Conservation (phyloP, 2,329 filamentous ascomycete species). For the Trichoderma sp. region DNA sequence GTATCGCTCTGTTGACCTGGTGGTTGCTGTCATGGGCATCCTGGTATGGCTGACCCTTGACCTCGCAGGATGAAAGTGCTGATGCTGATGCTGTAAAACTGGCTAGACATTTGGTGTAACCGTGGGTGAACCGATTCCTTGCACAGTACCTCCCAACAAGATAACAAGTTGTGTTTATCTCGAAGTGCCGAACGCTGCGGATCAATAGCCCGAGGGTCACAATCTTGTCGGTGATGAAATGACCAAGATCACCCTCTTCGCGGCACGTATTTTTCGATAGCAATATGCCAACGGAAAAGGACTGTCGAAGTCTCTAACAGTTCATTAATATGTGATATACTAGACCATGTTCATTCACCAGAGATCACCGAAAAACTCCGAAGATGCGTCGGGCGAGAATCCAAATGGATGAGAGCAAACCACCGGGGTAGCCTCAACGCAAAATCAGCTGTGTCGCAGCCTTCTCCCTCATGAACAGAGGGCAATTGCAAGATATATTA, state of each 20-base stretch:
- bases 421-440: neutral
- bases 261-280: neutral
- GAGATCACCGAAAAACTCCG: neutral
- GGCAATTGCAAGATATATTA: neutral
- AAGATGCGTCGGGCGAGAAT: neutral
- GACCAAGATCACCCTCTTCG: neutral
- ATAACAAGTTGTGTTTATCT: constrained; percentile 47
- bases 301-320: neutral
- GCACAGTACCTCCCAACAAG: constrained; percentile 28
- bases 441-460: neutral
- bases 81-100: neutral
- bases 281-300: neutral
- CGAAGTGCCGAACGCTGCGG: constrained; percentile 51
- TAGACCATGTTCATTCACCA: neutral
- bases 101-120: constrained; percentile 56
- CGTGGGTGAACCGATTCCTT: constrained; percentile 67
- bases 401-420: neutral
- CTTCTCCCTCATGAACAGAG: neutral
- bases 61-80: neutral
- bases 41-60: constrained; percentile 30
- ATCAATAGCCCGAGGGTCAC: constrained; percentile 22
- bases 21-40: constrained; percentile 73
- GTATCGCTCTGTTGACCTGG: constrained; percentile 65
- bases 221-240: neutral
- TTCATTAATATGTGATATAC: neutral